Conservation (phyloP, 2,329 filamentous ascomycete species). For the Penicillium thymicola region DNA sequence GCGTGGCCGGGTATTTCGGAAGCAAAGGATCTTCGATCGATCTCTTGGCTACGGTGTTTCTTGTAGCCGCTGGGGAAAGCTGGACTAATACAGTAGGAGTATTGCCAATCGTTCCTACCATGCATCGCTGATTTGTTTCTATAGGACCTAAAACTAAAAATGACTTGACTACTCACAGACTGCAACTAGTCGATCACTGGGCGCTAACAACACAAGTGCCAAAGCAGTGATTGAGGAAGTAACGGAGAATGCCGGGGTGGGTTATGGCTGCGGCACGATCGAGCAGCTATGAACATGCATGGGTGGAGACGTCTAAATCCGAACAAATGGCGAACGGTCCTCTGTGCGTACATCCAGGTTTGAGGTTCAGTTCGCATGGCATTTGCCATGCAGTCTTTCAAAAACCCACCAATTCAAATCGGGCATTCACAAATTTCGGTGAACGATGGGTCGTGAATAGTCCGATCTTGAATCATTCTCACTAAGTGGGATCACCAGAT, state of each 20-base stretch:
- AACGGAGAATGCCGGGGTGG: neutral
- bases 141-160: neutral
- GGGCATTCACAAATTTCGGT: neutral
- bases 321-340: neutral
- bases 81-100: neutral
- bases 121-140: neutral
- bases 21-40: neutral
- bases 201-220: neutral
- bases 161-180: neutral
- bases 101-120: neutral
- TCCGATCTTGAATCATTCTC: neutral
- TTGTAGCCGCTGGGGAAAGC: neutral
- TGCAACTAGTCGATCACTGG: neutral
- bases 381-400: neutral
- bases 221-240: neutral
- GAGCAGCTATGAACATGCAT: neutral
- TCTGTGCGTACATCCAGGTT: neutral
- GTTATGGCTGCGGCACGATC: neutral
- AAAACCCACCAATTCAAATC: neutral
- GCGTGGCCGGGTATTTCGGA: conserved; percentile 2
- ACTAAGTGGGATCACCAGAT: neutral
- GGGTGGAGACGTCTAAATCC: conserved; percentile 1
- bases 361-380: neutral
- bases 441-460: neutral
- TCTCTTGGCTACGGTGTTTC: neutral